These are phyloP conservation scores for Castanea mollissima DNA, from an alignment of 306 rosid genomes.

Conservation along the genomic window DNA sequence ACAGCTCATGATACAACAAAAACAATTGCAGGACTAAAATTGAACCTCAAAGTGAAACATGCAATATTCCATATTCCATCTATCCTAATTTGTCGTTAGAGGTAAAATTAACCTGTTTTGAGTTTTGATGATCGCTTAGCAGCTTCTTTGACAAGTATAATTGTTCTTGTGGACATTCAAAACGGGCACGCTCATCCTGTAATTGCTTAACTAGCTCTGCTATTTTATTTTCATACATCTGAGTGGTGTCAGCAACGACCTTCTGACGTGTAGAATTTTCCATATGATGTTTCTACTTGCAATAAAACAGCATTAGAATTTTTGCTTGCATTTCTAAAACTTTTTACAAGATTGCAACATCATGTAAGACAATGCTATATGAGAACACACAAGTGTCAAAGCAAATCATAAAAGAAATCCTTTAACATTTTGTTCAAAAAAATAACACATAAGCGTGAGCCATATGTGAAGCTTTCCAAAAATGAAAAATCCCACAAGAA, in stretches of 20 bases:
- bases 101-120: slow-evolving; percentile 38
- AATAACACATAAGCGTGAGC: slow-evolving; percentile 2
- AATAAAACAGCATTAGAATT: slow-evolving; percentile 11
- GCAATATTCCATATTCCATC: neutral
- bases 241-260: slow-evolving; percentile 43
- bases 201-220: slow-evolving; percentile 41
- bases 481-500: neutral
- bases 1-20: neutral
- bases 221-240: slow-evolving; percentile 49
- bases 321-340: neutral
- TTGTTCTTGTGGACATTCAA: slow-evolving; percentile 40
- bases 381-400: neutral
- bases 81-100: neutral
- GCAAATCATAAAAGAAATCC: neutral
- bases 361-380: neutral
- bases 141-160: slow-evolving; percentile 40
- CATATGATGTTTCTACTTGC: slow-evolving; percentile 37
- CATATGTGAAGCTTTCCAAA: neutral
- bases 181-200: slow-evolving; percentile 34
- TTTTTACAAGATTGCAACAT: neutral
- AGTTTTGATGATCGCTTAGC: slow-evolving; percentile 32
- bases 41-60: neutral
- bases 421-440: neutral
- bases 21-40: neutral
- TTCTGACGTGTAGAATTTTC: slow-evolving; percentile 39